Evolutionary conservation across 345 rosid species (phyloP).

Genomic region (Euphorbia pulcherrima): DNA sequence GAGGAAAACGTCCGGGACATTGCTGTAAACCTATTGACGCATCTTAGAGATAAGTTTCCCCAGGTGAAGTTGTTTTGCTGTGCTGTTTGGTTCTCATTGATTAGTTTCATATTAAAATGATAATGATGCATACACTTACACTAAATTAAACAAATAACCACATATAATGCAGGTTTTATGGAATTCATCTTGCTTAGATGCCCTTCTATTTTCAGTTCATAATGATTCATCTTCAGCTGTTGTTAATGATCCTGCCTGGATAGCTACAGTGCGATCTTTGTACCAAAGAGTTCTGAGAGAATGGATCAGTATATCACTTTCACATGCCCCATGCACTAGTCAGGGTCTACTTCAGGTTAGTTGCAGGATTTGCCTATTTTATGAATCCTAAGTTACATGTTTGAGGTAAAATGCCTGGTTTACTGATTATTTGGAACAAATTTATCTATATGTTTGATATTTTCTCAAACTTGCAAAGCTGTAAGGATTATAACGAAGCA

Average conservation of each 20-base stretch:
- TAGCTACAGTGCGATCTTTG: conserved; percentile 73
- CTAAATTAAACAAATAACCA: conserved; percentile 15
- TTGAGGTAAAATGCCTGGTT: conserved; percentile 57
- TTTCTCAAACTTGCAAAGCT: conserved; percentile 7
- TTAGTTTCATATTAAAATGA: neutral
- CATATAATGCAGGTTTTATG: conserved; percentile 76
- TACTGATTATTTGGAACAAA: neutral
- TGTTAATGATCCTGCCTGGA: conserved; percentile 88
- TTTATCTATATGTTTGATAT: neutral
- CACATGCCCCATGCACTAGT: conserved; percentile 96
- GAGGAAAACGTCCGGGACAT: conserved; percentile 90
- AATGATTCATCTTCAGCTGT: conserved; percentile 56
- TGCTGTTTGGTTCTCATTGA: conserved; percentile 3
- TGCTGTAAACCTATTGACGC: conserved; percentile 76
- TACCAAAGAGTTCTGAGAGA: conserved; percentile 81
- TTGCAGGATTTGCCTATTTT: conserved; percentile 3
- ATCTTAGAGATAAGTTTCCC: conserved; percentile 93
- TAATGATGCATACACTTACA: conserved; percentile 16
- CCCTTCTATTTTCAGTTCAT: conserved; percentile 74
- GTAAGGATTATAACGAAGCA: neutral
- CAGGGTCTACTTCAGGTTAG: conserved; percentile 98
- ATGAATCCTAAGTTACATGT: conserved; percentile 1
- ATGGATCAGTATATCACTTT: conserved; percentile 87
- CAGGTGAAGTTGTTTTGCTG: conserved; percentile 52
- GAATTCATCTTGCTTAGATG: conserved; percentile 91